Conservation (phyloP, 83 land plant species). For the Picea abies region DNA sequence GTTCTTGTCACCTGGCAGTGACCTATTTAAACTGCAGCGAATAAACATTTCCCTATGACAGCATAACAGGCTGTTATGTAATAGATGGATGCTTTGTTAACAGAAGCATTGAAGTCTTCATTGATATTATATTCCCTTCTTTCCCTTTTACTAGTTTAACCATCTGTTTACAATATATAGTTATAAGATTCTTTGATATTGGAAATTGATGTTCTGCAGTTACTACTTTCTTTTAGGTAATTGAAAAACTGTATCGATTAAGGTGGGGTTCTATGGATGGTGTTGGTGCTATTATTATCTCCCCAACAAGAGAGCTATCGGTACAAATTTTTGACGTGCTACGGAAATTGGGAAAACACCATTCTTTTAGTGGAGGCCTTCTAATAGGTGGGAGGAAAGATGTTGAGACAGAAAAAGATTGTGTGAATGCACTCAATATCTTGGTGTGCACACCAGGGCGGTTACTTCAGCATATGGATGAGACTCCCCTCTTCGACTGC, state of each 20-base stretch:
- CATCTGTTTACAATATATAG: not conserved
- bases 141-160: not conserved
- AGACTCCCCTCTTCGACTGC: slow-evolving; percentile 96
- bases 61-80: not conserved
- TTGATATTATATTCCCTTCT: not conserved
- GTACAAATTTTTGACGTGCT: slow-evolving; percentile 89
- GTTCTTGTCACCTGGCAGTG: not conserved
- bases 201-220: slow-evolving; percentile 7
- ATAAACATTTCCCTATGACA: not conserved
- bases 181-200: not conserved
- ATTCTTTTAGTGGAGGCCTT: slow-evolving; percentile 89
- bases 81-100: not conserved
- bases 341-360: slow-evolving; percentile 81
- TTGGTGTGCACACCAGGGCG: slow-evolving; percentile 97
- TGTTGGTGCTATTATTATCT: slow-evolving; percentile 89
- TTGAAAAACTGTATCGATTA: slow-evolving; percentile 83
- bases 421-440: slow-evolving; percentile 75
- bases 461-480: slow-evolving; percentile 98
- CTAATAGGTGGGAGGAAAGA: slow-evolving; percentile 94
- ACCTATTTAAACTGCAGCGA: not conserved
- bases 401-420: slow-evolving; percentile 82
- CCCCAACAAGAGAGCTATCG: slow-evolving; percentile 96
- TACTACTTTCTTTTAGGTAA: slow-evolving; percentile 45
- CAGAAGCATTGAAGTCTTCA: not conserved
- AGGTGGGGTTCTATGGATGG: slow-evolving; percentile 92